Evolutionary conservation across 192 early-diverging fungal species (phyloP).

Genomic region (Coemansia sp.): DNA sequence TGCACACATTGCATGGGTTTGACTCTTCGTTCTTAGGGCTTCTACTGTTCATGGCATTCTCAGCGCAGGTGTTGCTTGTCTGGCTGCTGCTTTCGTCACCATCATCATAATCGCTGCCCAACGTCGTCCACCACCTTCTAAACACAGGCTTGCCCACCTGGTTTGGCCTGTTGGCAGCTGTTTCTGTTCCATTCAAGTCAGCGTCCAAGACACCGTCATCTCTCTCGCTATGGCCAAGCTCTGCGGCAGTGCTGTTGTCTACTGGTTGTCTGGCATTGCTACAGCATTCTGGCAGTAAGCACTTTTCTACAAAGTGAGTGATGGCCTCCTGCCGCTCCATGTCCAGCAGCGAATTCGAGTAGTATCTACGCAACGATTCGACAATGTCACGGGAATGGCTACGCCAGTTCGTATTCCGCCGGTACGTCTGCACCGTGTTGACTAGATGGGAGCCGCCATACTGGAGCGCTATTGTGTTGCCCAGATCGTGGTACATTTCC

Average conservation of each 20-base stretch:
- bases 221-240: not conserved
- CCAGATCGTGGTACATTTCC: slow-evolving; percentile 97
- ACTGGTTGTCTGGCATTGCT: slow-evolving; percentile 1
- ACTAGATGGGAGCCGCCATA: slow-evolving; percentile 98
- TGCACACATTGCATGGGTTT: too few species aligned
- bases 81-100: not conserved
- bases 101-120: slow-evolving; percentile 17
- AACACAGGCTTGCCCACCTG: slow-evolving; percentile 45
- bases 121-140: slow-evolving; percentile 43
- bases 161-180: slow-evolving; percentile 21
- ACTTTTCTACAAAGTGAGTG: slow-evolving; percentile 73
- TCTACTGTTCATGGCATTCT: not conserved
- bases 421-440: slow-evolving; percentile 97
- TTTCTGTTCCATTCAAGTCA: not conserved
- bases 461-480: slow-evolving; percentile 92
- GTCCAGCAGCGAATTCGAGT: slow-evolving; percentile 94
- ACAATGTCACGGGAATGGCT: slow-evolving; percentile 96
- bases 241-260: slow-evolving; percentile 6
- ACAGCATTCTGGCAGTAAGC: slow-evolving; percentile 30
- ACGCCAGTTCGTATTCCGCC: slow-evolving; percentile 91
- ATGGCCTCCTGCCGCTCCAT: slow-evolving; percentile 97
- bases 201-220: not conserved
- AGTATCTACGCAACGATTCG: slow-evolving; percentile 87
- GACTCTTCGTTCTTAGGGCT: too few species aligned
- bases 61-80: slow-evolving; percentile 5